Percentiles rank a stretch among this genome's conserved stretches.
These are phyloP conservation scores for Bidens hawaiensis DNA, from an alignment of 140 eudicot species.

Conservation along the genomic window DNA sequence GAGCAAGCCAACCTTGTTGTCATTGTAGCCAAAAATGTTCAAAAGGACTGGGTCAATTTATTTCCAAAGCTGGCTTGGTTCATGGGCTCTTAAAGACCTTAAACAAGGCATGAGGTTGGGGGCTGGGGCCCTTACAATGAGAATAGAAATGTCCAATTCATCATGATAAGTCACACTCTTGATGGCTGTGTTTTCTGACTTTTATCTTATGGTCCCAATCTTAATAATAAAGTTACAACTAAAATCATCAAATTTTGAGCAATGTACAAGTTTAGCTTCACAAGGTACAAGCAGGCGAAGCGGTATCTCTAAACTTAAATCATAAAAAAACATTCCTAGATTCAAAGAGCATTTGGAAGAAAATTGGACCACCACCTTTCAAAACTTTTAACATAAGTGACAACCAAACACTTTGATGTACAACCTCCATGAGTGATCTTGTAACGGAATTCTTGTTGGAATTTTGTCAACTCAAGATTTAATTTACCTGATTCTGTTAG, in stretches of 20 bases:
- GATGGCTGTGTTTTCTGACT: constrained; percentile 12
- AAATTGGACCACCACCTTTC: constrained; percentile 21
- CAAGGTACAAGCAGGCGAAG: constrained; percentile 9
- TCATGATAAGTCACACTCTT: constrained; percentile 23
- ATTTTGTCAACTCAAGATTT: no score
- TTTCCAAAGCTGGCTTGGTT: not conserved
- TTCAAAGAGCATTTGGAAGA: not conserved
- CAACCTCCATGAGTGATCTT: no score
- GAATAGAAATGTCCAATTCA: constrained; percentile 16
- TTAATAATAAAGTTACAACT: constrained; percentile 16
- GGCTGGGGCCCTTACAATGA: constrained; percentile 21
- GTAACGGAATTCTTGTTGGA: no score
- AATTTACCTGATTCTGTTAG: no score
- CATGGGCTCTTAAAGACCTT: constrained; percentile 10
- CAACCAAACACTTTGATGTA: constrained; percentile 24
- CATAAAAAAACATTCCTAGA: not conserved
- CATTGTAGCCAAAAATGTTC: not conserved
- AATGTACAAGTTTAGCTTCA: constrained; percentile 16
- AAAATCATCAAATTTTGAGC: not conserved
- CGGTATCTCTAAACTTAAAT: not conserved
- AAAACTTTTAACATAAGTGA: constrained; percentile 2
- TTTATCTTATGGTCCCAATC: constrained; percentile 20
- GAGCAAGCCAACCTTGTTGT: not conserved
- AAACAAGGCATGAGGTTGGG: constrained; percentile 10
- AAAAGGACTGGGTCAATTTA: not conserved